Base-by-base conservation (phyloP, 805 yeast species). In the Yarrowia sp. region DNA sequence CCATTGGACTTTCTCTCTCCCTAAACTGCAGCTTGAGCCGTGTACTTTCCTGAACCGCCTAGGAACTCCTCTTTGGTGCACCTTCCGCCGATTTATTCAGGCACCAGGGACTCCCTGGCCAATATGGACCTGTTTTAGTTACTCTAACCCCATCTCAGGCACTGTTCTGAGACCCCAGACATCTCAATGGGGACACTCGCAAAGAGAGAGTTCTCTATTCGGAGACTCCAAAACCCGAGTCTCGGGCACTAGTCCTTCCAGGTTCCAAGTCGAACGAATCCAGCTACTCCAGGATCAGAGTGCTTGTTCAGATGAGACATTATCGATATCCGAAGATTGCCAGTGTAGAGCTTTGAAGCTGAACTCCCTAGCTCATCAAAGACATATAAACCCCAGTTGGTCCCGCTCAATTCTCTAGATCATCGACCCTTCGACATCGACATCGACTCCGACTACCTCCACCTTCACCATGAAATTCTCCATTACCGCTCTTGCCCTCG, bases 401-500 rank as follows among this genome's bases (percentile, higher is more conserved):
- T 13, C 34, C 43, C 43, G 9, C 9, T 13, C n/a, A 33, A 12
- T 46, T 46, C 50, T 24, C 13, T 46, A 46, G 50, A 46, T 46
- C 49, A 44, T 44, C 49, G 49, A 44, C 49, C 46, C 49, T 17
- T 44, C 49, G 49, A 44, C 49, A 34, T 44, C 49, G 49, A 44
- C 49, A 34, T 34, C 42, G 34, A 52, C 43, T 13, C 10, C 9
- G 8, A 52, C 43, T 19, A 17, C 43, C 43, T n/a, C 17, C 42
- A 34, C 17, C 36, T 19, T 33, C 43, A 52, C 58, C 9, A 52
- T 52, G 58, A 52, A 52, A 13, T 52, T 52, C 58, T 52, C 58
- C 19, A 52, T 52, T 34, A 4, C 58, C 34, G 58, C 58, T 17
- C 58, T 52, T 7, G 33, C 58, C 9, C 58, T 52, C 33, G 19